Evolutionary conservation across 768 basidiomycete genomes (phyloP), one percentile per base, ranked within the genome.

Genomic region (Cyathus striatus): DNA sequence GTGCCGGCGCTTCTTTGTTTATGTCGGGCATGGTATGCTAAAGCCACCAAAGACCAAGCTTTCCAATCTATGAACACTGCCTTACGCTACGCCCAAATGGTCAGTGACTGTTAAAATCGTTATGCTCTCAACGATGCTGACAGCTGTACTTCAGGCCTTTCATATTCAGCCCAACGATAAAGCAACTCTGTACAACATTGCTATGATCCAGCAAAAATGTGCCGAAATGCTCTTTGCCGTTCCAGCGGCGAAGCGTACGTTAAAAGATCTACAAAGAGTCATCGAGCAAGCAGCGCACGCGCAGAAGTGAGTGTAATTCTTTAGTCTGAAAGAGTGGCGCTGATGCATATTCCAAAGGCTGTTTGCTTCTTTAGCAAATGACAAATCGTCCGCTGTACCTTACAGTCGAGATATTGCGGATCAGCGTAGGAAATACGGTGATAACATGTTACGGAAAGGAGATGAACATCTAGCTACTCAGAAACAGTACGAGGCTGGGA

Each of bases 121-220:
- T 9, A 36, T 10, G 20, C 10, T 36, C 10, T 6, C 12, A 9
- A 36, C 7, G 10, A 12, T 18, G 35, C 7, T 36, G 7, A 10
- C 9, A 14, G 18, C 6, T 40, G 20, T 6, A 18, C 6, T 14
- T 4, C 49, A 97, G 94, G 93, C 94, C 1, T 69, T 87, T 13
- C 85, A 90, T 49, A 63, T 92, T 5, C 82, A 86, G 50, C 92
- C 93, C 0, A 76, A 72, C 43, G 96, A 99, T 67, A 93, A 94
- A 57, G 88, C 91, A 3, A 81, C 86, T 40, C 47, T 91, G 33
- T 98, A 94, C 66, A 98, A 99, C 61, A 90, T 97, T 53, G 94
- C 95, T 42, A 94, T 99, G 87, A 92, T 98, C 24, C 85, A 94
- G 61, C 96, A 99, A 60, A 97, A 97, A 63, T 84, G 89, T 0